Percentiles rank a stretch among this genome's conserved stretches.
Conservation (phyloP, 495 filamentous ascomycete genomes). For the Chaetomidium leptoderma region DNA sequence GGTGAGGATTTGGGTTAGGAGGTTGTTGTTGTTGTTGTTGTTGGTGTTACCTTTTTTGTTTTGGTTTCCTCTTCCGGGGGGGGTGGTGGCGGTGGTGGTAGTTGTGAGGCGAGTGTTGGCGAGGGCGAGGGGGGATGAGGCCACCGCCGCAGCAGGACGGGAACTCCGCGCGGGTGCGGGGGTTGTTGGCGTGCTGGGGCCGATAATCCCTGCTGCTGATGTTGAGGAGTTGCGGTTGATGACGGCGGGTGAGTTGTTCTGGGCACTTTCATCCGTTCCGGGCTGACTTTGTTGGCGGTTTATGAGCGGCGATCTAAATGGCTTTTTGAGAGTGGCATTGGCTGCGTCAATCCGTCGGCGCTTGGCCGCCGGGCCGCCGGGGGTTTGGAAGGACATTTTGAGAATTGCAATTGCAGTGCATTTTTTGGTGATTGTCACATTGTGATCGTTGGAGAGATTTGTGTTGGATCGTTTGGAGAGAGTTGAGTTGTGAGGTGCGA, state of each 20-base stretch:
- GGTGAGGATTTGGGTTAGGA: conserved; percentile 8
- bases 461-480: background rate
- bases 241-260: background rate
- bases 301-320: conserved; percentile 31
- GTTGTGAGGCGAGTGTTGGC: background rate
- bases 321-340: conserved; percentile 28
- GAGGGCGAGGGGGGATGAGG: background rate
- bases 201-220: no score
- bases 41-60: background rate
- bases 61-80: background rate
- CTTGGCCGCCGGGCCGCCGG: conserved; percentile 26
- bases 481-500: background rate
- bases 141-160: background rate
- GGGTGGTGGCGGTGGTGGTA: background rate
- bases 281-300: conserved; percentile 6
- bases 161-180: background rate
- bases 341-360: conserved; percentile 30
- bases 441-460: background rate
- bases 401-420: background rate
- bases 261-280: background rate
- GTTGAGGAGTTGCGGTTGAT: no score
- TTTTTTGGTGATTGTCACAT: conserved; percentile 5
- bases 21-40: background rate
- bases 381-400: conserved; percentile 25
- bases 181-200: background rate